Conservation (phyloP, 2,329 filamentous ascomycete species). For the Alternaria arborescens region DNA sequence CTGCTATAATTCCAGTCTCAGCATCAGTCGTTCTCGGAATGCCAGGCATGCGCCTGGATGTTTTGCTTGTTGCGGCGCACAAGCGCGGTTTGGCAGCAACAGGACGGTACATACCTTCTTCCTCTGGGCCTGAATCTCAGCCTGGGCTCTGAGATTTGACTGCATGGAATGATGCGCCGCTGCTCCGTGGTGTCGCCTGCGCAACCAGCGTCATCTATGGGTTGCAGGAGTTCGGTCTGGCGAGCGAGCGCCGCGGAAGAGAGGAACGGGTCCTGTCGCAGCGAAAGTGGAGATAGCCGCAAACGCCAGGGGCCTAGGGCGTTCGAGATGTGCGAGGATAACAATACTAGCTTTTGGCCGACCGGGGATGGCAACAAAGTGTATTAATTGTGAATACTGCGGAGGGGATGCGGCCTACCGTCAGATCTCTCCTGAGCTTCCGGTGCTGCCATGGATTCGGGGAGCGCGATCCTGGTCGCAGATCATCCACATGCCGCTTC, state of each 20-base stretch:
- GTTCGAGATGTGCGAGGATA: slow-evolving; percentile 16
- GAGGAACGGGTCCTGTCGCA: slow-evolving; percentile 19
- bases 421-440: slow-evolving; percentile 26
- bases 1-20: slow-evolving; percentile 58
- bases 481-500: slow-evolving; percentile 30
- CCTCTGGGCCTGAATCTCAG: slow-evolving; percentile 67
- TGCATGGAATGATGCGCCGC: slow-evolving; percentile 52
- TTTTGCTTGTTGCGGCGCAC: slow-evolving; percentile 16
- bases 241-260: slow-evolving; percentile 34
- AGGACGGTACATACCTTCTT: slow-evolving; percentile 60
- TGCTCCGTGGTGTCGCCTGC: slow-evolving; percentile 37
- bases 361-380: slow-evolving; percentile 1
- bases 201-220: slow-evolving; percentile 49
- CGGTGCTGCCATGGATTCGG: slow-evolving; percentile 20
- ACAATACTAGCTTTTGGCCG: slow-evolving; percentile 12
- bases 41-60: slow-evolving; percentile 4
- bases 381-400: slow-evolving; percentile 19
- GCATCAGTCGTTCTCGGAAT: slow-evolving; percentile 3
- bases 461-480: slow-evolving; percentile 27
- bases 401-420: slow-evolving; percentile 6
- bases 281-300: slow-evolving; percentile 21
- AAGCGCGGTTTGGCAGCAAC: slow-evolving; percentile 1
- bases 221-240: slow-evolving; percentile 23
- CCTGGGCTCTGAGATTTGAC: slow-evolving; percentile 59
- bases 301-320: slow-evolving; percentile 36